A percentile compares a stretch with the other conserved stretches of the same genome.
Evolutionary conservation across 805 yeast genomes (phyloP).

Genomic region (Wickerhamiella brachini): DNA sequence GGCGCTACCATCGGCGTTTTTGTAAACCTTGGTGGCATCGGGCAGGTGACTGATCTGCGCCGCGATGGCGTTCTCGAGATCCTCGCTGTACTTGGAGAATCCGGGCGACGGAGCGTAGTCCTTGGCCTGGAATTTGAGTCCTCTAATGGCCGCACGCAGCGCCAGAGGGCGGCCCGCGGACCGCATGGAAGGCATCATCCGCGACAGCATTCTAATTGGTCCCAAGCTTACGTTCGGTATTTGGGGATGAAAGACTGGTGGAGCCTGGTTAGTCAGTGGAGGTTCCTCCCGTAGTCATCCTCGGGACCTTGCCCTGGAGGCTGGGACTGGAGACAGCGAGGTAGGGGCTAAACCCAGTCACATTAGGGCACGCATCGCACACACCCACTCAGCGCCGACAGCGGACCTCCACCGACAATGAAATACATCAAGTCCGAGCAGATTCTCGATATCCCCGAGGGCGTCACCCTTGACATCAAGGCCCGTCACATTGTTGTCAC

Average conservation of each 20-base stretch:
- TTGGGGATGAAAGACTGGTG: too few relatives aligned
- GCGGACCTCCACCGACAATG: constrained; percentile 27
- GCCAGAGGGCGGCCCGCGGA: background rate
- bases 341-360: background rate
- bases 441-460: constrained; percentile 76
- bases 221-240: background rate
- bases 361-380: background rate
- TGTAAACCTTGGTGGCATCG: constrained; percentile 49
- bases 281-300: too few relatives aligned
- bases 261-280: too few relatives aligned
- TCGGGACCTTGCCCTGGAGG: too few relatives aligned
- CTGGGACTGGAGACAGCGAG: too few relatives aligned
- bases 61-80: constrained; percentile 49
- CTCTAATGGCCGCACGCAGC: constrained; percentile 7
- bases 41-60: constrained; percentile 48
- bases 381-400: background rate
- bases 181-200: background rate
- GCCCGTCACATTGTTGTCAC: constrained; percentile 80
- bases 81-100: constrained; percentile 16
- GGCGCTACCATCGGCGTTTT: constrained; percentile 63
- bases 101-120: constrained; percentile 23
- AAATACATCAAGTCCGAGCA: constrained; percentile 83
- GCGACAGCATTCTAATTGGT: background rate
- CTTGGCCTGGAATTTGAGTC: constrained; percentile 16
- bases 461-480: constrained; percentile 80